Evolutionary conservation across 2,329 filamentous ascomycete species (phyloP), one percentile per base, ranked within the genome.

Genomic region (Fusarium pilosicola): DNA sequence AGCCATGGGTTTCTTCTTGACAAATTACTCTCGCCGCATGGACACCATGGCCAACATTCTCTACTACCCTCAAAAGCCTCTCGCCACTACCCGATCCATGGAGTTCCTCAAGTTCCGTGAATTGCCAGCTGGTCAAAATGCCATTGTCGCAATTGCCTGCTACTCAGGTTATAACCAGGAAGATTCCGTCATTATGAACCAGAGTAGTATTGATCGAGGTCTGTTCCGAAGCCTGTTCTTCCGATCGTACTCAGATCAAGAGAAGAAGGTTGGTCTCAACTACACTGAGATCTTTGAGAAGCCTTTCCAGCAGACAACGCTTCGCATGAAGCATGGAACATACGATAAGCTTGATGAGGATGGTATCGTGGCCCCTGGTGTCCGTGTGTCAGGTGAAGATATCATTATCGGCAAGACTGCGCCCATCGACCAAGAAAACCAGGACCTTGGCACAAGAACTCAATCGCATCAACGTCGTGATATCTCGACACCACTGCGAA

Each of bases 151-250:
- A 45, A 99, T 99, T 84, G 92, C 95, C 68, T 97, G 94, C 82
- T 99, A 99, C 85, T 97, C 95, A 62, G 96, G 96, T 68, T 99
- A 99, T 87, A 99, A 99, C 84, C 97, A 99, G 83, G 96, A 99
- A 94, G 96, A 99, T 91, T 99, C 96, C 76, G 96, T 99, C 76
- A 97, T 99, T 79, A 98, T 99, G 96, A 99, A 99, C 83, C 96
- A 99, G 86, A 98, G 95, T 85, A 97, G 95, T 83, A 98, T 99
- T 79, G 96, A 99, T 83, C 93, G 96, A 80, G 96, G 96, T 72
- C 88, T 99, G 9, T 99, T 99, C 92, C 91, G 97, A 79, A 98
- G 95, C 89, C 85, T 99, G 62, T 99, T 98, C 87, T 99, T 97
- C 89, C 92, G 97, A 76, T 95, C 96, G 17, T 99, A 99, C 84